Percentiles rank a stretch among this genome's conserved stretches.
Conservation (phyloP, 495 filamentous ascomycete genomes). For the Rusavskia elegans region DNA sequence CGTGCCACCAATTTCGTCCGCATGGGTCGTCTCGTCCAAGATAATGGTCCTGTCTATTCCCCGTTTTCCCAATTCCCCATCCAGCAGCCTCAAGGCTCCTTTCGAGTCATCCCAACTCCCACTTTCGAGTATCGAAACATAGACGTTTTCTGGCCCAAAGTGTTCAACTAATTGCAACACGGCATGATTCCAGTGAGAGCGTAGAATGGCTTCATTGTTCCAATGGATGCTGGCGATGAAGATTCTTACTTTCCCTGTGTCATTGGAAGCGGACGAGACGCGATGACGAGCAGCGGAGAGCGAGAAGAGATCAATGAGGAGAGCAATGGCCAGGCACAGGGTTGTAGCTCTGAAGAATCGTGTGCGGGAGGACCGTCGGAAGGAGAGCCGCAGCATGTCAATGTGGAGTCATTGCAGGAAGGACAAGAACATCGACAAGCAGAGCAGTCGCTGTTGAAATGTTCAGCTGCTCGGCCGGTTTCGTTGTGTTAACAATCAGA, state of each 20-base stretch:
- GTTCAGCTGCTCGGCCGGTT: too few species aligned
- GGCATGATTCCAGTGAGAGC: constrained; percentile 43
- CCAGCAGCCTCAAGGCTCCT: constrained; percentile 42
- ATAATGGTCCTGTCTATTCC: constrained; percentile 38
- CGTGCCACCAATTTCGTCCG: constrained; percentile 30
- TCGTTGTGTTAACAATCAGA: too few species aligned
- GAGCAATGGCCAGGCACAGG: constrained; percentile 9
- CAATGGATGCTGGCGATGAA: constrained; percentile 49
- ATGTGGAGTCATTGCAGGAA: not conserved
- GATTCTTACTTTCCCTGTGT: too few species aligned
- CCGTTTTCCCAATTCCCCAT: constrained; percentile 32
- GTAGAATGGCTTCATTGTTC: constrained; percentile 51
- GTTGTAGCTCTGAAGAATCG: constrained; percentile 8
- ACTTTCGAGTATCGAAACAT: constrained; percentile 52
- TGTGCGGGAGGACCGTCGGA: constrained; percentile 13
- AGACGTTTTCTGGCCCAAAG: constrained; percentile 51
- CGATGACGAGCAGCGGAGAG: constrained; percentile 1
- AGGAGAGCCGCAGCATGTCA: constrained; percentile 2
- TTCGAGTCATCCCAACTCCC: constrained; percentile 61
- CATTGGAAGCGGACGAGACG: not conserved
- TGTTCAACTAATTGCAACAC: constrained; percentile 37
- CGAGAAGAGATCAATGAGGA: constrained; percentile 12
- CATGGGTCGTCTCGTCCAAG: constrained; percentile 36
- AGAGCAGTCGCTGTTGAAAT: too few species aligned
- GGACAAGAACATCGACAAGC: too few species aligned